Percentiles rank a stretch among this genome's conserved stretches.
Evolutionary conservation across 1,284 basidiomycete species (phyloP).

Genomic region (Lignosus rhinocerotis): DNA sequence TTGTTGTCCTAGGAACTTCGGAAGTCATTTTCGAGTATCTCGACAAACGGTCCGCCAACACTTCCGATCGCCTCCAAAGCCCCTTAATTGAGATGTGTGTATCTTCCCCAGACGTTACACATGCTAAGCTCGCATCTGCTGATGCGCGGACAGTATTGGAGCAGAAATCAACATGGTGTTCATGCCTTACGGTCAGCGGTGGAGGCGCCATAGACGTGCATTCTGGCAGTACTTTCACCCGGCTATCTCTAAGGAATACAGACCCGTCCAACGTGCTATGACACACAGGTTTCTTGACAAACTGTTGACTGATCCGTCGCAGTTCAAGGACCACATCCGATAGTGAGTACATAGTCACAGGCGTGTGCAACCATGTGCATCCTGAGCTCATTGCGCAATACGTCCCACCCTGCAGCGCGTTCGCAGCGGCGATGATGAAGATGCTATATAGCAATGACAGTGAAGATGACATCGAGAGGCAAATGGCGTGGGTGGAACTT

Average conservation of each 20-base stretch:
- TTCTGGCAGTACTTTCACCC: constrained; percentile 9
- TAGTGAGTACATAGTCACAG: not conserved
- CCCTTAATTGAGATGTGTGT: not conserved
- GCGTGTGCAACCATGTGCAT: too few species aligned
- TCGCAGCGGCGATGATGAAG: constrained; percentile 10
- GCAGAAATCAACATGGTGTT: constrained; percentile 1
- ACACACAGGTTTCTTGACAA: not conserved
- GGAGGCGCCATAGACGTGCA: constrained; percentile 4
- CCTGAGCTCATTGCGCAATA: too few species aligned
- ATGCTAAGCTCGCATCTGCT: not conserved
- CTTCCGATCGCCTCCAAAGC: constrained; percentile 9
- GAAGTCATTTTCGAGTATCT: constrained; percentile 12
- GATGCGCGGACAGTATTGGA: not conserved
- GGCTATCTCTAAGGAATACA: not conserved
- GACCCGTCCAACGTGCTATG: not conserved
- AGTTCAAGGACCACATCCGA: constrained; percentile 6
- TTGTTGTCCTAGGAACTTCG: constrained; percentile 23
- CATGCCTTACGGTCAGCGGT: constrained; percentile 8
- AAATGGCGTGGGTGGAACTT: constrained; percentile 20
- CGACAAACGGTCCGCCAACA: constrained; percentile 15
- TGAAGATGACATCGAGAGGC: constrained; percentile 6
- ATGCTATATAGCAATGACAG: constrained; percentile 23
- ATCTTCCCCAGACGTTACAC: not conserved
- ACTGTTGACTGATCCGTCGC: not conserved
- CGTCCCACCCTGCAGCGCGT: not conserved